Percentiles rank a stretch among this genome's conserved stretches.
Conservation (phyloP, 1,139 yeast genomes). For the Suhomyces taliae region DNA sequence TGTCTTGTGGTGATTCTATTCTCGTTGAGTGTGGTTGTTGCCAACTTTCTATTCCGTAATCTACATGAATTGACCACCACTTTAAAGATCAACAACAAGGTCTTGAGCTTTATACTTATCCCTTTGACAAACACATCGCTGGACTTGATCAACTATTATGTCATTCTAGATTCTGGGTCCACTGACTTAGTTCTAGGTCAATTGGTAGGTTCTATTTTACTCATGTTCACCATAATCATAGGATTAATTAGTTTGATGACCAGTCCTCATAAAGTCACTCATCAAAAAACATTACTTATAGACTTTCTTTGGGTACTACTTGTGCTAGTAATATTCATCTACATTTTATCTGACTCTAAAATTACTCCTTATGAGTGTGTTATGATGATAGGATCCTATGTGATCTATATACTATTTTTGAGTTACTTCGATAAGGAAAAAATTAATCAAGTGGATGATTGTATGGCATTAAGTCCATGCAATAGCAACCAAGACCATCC, state of each 20-base stretch:
- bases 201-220: slow-evolving; percentile 38
- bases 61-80: slow-evolving; percentile 29
- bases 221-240: slow-evolving; percentile 37
- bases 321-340: slow-evolving; percentile 39
- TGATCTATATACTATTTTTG: slow-evolving; percentile 30
- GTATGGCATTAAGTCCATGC: slow-evolving; percentile 1
- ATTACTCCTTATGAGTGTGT: slow-evolving; percentile 48
- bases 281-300: slow-evolving; percentile 23
- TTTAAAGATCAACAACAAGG: slow-evolving; percentile 30
- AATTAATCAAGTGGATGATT: slow-evolving; percentile 5
- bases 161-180: slow-evolving; percentile 31
- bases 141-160: slow-evolving; percentile 40
- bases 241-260: slow-evolving; percentile 34
- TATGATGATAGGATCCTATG: slow-evolving; percentile 41
- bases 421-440: slow-evolving; percentile 12
- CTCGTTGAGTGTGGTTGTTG: slow-evolving; percentile 35
- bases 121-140: slow-evolving; percentile 45
- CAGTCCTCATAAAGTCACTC: slow-evolving; percentile 24
- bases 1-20: slow-evolving; percentile 21
- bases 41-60: slow-evolving; percentile 36
- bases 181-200: slow-evolving; percentile 44
- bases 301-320: slow-evolving; percentile 36
- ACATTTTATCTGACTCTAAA: slow-evolving; percentile 51
- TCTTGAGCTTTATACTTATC: slow-evolving; percentile 36
- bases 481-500: slow-evolving; percentile 11